phyloP scores from a whole-genome alignment of 257 asterid species.

The Salvia miltiorrhiza region DNA sequence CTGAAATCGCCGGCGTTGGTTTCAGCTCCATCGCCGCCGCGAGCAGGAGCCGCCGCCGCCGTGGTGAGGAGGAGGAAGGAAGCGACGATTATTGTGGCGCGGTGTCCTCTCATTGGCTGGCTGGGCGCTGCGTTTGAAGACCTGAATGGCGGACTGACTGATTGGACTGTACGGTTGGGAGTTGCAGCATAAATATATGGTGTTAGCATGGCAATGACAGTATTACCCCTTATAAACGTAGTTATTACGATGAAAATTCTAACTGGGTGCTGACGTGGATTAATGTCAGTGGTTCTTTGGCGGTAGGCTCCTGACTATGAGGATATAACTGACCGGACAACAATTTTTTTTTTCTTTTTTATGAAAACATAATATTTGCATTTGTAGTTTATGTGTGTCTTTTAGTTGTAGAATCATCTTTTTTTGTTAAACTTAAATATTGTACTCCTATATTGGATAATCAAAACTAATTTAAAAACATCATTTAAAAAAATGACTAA shows the following conservation, averaged over 20 bases:
- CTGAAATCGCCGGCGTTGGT: conserved; percentile 37
- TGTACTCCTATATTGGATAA: no score
- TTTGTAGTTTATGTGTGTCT: no score
- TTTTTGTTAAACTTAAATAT: no score
- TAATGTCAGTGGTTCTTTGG: not conserved
- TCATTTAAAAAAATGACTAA: no score
- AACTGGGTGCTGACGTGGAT: not conserved
- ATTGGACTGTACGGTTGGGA: conserved; percentile 22
- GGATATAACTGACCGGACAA: not conserved
- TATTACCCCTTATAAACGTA: not conserved
- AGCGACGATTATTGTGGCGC: conserved; percentile 30
- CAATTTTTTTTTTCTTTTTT: no score
- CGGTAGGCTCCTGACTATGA: conserved; percentile 5
- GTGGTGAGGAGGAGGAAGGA: conserved; percentile 34
- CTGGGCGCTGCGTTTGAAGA: conserved; percentile 24
- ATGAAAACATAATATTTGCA: no score
- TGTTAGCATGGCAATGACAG: conserved; percentile 12
- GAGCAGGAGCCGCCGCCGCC: conserved; percentile 31
- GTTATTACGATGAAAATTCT: not conserved
- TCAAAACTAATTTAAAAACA: no score
- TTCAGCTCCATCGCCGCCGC: conserved; percentile 36
- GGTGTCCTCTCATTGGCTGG: conserved; percentile 65
- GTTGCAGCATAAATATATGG: conserved; percentile 15
- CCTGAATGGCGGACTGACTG: conserved; percentile 27
- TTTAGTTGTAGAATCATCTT: no score